Percentiles rank a stretch among this genome's conserved stretches.
Evolutionary conservation across 257 asterid genomes (phyloP).

Genomic region (Nicotiana noctiflora): DNA sequence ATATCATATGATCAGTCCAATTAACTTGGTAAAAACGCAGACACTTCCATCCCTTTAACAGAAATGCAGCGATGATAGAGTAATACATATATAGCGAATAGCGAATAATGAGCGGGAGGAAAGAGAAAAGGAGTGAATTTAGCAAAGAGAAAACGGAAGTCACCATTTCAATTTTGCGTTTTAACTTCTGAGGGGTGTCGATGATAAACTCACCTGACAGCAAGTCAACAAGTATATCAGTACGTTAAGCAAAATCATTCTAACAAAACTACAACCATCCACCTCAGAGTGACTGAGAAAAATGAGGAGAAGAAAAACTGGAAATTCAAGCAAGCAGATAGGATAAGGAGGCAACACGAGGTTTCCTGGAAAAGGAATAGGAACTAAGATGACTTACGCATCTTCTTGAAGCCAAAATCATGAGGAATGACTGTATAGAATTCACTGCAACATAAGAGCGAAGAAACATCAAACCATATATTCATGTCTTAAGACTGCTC

Average conservation of each 20-base stretch:
- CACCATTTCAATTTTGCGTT: slow-evolving; percentile 86
- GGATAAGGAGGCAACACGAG: background rate
- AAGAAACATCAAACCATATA: background rate
- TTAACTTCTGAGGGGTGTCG: slow-evolving; percentile 86
- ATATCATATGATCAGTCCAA: background rate
- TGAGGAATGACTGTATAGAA: slow-evolving; percentile 90
- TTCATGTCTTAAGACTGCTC: background rate
- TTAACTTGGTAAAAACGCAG: background rate
- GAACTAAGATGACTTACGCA: slow-evolving; percentile 52
- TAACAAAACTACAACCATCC: background rate
- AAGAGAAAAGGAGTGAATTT: background rate
- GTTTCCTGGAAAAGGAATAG: background rate
- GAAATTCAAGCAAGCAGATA: background rate
- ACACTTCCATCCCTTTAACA: background rate
- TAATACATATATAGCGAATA: background rate
- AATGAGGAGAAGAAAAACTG: background rate
- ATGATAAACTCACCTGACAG: slow-evolving; percentile 71
- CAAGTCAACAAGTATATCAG: slow-evolving; percentile 16
- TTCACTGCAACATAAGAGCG: slow-evolving; percentile 51
- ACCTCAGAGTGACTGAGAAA: background rate
- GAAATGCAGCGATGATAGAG: background rate
- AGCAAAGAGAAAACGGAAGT: slow-evolving; percentile 20
- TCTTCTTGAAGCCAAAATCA: slow-evolving; percentile 78
- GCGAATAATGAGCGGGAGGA: background rate
- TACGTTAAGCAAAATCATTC: background rate